phyloP scores from a whole-genome alignment of 192 early-diverging fungal species.

The Coemansia sp. region DNA sequence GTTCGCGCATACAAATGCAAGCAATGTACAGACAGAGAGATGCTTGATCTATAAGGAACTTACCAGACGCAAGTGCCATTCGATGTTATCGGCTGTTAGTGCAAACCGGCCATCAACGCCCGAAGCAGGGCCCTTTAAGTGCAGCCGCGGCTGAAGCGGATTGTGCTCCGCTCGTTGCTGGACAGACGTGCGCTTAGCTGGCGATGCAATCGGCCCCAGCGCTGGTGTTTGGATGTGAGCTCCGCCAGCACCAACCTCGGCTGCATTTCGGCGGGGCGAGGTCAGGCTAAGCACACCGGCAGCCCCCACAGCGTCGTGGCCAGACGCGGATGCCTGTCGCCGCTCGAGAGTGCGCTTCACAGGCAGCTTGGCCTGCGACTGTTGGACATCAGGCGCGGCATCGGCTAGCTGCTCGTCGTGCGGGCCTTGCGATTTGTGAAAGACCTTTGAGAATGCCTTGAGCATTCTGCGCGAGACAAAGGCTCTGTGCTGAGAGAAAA shows the following conservation, averaged over 20 bases:
- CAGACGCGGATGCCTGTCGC: conserved; percentile 17
- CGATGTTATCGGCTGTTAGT: conserved; percentile 46
- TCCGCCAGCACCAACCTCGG: background rate
- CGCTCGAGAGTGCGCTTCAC: conserved; percentile 28
- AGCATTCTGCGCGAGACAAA: conserved; percentile 29
- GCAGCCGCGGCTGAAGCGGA: conserved; percentile 43
- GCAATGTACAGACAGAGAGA: background rate
- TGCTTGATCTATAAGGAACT: conserved; percentile 15
- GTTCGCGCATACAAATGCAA: background rate
- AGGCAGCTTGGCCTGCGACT: background rate
- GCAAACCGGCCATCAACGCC: conserved; percentile 39
- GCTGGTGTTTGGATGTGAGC: background rate
- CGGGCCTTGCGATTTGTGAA: conserved; percentile 46
- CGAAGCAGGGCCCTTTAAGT: conserved; percentile 38
- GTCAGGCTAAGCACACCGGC: conserved; percentile 5
- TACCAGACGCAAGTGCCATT: conserved; percentile 57
- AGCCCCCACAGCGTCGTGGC: conserved; percentile 9
- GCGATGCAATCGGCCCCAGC: background rate
- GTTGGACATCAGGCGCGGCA: background rate
- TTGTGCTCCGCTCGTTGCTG: conserved; percentile 45
- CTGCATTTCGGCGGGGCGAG: conserved; percentile 5
- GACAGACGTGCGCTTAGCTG: conserved; percentile 33
- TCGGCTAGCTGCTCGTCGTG: conserved; percentile 23
- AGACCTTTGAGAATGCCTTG: conserved; percentile 56
- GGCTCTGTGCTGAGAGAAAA: background rate